Conservation (phyloP, 495 filamentous ascomycete species). For the Halenospora varia region DNA sequence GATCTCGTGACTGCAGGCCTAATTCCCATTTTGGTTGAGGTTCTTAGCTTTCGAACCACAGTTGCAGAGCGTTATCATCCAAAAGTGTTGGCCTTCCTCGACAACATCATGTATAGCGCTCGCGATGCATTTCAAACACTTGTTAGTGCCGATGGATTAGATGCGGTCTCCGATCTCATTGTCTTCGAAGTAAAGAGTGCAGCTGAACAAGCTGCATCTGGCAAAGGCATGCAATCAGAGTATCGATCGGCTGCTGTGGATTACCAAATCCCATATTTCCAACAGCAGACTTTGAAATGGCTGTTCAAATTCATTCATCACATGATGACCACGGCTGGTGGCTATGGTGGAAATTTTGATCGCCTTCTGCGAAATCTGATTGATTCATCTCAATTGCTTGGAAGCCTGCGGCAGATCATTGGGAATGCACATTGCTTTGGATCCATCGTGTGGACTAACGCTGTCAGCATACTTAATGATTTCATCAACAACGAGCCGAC, state of each 20-base stretch:
- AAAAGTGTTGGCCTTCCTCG: conserved; percentile 78
- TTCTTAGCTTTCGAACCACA: conserved; percentile 76
- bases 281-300: conserved; percentile 89
- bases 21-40: conserved; percentile 83
- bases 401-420: conserved; percentile 75
- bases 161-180: conserved; percentile 80
- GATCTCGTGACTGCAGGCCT: conserved; percentile 81
- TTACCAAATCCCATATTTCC: conserved; percentile 86
- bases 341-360: conserved; percentile 73
- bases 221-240: conserved; percentile 69
- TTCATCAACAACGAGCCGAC: conserved; percentile 99
- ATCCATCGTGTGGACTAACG: conserved; percentile 88
- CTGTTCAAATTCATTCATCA: conserved; percentile 95
- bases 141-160: conserved; percentile 74
- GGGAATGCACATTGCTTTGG: conserved; percentile 75
- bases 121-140: conserved; percentile 76
- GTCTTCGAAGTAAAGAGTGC: conserved; percentile 73
- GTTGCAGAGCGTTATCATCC: conserved; percentile 79
- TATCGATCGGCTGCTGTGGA: conserved; percentile 81
- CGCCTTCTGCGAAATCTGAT: conserved; percentile 88
- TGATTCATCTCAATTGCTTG: conserved; percentile 81
- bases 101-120: conserved; percentile 77
- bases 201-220: conserved; percentile 55
- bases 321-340: conserved; percentile 74
- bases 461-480: conserved; percentile 83